phyloP scores from a whole-genome alignment of 2,329 filamentous ascomycete species.

The Colletotrichum lupini region DNA sequence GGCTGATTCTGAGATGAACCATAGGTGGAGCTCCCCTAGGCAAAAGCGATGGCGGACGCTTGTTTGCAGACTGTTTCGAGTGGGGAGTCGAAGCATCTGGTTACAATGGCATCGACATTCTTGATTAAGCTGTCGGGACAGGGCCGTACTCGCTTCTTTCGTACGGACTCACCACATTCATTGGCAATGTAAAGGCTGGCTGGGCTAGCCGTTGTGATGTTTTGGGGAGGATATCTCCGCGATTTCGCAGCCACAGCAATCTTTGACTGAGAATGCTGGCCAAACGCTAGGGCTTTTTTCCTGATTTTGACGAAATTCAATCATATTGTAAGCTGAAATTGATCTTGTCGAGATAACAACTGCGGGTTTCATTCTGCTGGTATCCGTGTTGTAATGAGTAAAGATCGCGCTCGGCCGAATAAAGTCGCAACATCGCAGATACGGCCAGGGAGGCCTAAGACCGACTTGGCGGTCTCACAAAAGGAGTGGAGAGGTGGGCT shows the following conservation, averaged over 20 bases:
- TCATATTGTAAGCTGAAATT: neutral
- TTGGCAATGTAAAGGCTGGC: neutral
- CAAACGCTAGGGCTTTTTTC: neutral
- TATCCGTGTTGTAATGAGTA: neutral
- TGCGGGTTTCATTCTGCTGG: neutral
- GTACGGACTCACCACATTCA: neutral
- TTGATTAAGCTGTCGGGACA: neutral
- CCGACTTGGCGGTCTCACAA: slow-evolving; percentile 24
- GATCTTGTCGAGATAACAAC: neutral
- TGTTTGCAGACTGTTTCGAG: slow-evolving; percentile 27
- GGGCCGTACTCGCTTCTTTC: neutral
- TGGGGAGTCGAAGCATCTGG: slow-evolving; percentile 31
- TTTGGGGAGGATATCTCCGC: neutral
- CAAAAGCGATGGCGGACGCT: neutral
- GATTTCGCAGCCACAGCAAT: neutral
- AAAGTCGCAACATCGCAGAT: slow-evolving; percentile 2
- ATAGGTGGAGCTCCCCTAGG: slow-evolving; percentile 3
- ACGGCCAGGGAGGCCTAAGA: neutral
- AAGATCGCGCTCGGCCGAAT: slow-evolving; percentile 16
- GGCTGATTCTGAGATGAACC: neutral
- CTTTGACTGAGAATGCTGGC: neutral
- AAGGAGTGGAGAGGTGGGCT: slow-evolving; percentile 17
- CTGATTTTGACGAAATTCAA: neutral
- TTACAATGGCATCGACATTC: slow-evolving; percentile 9
- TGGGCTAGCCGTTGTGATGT: neutral